Base-by-base conservation (phyloP, 306 rosid genomes). In the Hippophae gyantsensis region DNA sequence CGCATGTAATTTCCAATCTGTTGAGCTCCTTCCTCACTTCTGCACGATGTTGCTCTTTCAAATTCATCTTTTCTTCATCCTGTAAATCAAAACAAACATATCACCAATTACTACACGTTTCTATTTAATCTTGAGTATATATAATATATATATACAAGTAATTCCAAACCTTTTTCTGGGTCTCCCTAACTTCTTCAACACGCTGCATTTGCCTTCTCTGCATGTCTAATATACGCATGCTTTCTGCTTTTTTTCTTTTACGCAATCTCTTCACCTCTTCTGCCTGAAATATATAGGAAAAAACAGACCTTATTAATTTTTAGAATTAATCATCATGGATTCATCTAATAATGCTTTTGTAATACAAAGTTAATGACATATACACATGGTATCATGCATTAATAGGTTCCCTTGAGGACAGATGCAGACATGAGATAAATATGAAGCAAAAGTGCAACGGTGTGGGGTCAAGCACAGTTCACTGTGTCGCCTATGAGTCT, bases 131-230 rank as follows among this genome's bases (percentile, higher is more conserved):
- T 18, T 18, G 23, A 18, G 23, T 18, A 18, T 18, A 18, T 18
- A 18, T 18, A 18, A 18, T 18, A 18, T 18, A 18, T 18, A 18
- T 18, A 18, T 18, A 18, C 23, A 18, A 11, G 25, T 54, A 42
- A 66, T 68, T 18, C 26, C 64, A 71, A 65, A 93, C 99, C 96
- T 93, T 93, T 86, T 88, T 88, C 61, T 82, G 90, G 12, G 90
- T 76, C 81, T 93, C 82, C 69, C 99, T 89, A 50, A 88, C 85
- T 88, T 93, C 97, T 80, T 84, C 94, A 63, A 93, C 68, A 9
- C 99, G 96, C 66, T 86, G 80, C 72, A 78, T 84, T 77, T 86
- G 90, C 71, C 97, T 88, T 75, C 76, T 82, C 68, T 88, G 78
- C 89, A 84, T 84, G 65, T 88, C 90, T 60, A 74, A 32, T 61